Evolutionary conservation across 352 stramenopile genomes (phyloP).

Genomic region (Phytophthora vignae): DNA sequence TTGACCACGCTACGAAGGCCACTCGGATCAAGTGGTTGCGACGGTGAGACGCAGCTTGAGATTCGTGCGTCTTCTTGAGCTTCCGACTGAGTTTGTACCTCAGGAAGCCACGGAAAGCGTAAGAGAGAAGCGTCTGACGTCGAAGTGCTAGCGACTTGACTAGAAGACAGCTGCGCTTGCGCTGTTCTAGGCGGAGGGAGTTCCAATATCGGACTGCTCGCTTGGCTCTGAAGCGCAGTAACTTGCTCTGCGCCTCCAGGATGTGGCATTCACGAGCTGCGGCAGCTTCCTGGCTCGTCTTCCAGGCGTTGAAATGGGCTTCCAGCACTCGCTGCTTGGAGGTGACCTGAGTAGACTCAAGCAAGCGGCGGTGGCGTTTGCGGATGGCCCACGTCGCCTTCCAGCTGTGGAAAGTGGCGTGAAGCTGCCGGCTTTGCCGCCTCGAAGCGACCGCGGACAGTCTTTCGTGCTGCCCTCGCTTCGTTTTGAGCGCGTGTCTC

Average conservation of each 20-base stretch:
- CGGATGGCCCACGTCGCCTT: conserved; percentile 43
- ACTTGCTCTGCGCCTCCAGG: conserved; percentile 2
- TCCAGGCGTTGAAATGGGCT: conserved; percentile 42
- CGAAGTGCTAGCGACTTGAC: conserved; percentile 24
- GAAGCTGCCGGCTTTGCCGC: conserved; percentile 37
- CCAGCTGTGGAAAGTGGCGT: conserved; percentile 42
- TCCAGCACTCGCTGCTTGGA: conserved; percentile 30
- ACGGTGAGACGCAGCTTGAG: neutral
- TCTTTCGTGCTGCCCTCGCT: conserved; percentile 21
- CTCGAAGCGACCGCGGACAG: conserved; percentile 27
- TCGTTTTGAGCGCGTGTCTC: conserved; percentile 20
- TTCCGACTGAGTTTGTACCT: conserved; percentile 14
- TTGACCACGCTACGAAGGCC: conserved; percentile 17
- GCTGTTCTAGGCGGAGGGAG: neutral
- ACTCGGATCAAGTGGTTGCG: neutral
- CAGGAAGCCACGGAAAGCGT: conserved; percentile 23
- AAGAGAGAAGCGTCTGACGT: conserved; percentile 26
- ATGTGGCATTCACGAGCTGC: neutral
- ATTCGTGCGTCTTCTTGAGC: neutral
- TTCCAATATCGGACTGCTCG: conserved; percentile 27
- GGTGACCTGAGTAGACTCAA: conserved; percentile 13
- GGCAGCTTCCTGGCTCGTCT: conserved; percentile 2
- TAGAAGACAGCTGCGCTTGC: conserved; percentile 18
- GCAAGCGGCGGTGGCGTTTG: conserved; percentile 35
- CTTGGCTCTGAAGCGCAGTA: conserved; percentile 24